Conservation (phyloP, 306 rosid genomes). For the Cucurbita pepo region DNA sequence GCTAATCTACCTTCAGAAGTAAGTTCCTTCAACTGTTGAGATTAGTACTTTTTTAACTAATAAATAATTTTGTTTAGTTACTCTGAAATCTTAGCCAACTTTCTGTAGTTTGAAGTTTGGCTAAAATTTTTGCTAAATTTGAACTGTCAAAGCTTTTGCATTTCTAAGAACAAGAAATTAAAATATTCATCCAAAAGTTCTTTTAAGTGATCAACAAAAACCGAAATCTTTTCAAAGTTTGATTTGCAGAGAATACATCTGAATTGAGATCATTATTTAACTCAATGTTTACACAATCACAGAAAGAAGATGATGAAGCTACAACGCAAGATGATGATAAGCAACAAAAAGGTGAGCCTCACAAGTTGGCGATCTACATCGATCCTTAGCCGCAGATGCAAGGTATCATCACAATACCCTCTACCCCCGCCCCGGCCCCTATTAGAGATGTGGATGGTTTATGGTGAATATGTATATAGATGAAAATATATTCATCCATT, state of each 20-base stretch:
- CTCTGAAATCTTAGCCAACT: not conserved
- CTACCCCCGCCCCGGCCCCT: not conserved
- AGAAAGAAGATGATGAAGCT: slow-evolving; percentile 20
- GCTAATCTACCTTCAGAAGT: slow-evolving; percentile 49
- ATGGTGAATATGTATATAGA: slow-evolving; percentile 37
- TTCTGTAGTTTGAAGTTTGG: not conserved
- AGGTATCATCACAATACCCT: not conserved
- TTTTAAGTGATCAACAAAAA: not conserved
- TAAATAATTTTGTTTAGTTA: not conserved
- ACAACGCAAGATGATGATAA: not conserved
- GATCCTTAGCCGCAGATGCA: slow-evolving; percentile 34
- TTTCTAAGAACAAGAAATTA: not conserved
- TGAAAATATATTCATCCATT: slow-evolving; percentile 42
- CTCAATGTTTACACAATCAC: not conserved
- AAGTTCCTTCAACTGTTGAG: slow-evolving; percentile 14
- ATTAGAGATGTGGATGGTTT: slow-evolving; percentile 9
- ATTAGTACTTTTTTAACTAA: too few species aligned
- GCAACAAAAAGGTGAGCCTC: slow-evolving; percentile 32
- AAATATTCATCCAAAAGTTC: not conserved
- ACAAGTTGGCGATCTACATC: slow-evolving; percentile 37
- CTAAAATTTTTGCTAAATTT: not conserved
- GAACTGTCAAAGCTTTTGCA: not conserved
- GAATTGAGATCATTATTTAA: not conserved
- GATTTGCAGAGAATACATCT: not conserved
- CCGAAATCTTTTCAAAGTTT: not conserved